Percentiles rank a stretch among this genome's conserved stretches.
Conservation (phyloP, 805 yeast genomes). For the Barnettozyma wickerhamii region DNA sequence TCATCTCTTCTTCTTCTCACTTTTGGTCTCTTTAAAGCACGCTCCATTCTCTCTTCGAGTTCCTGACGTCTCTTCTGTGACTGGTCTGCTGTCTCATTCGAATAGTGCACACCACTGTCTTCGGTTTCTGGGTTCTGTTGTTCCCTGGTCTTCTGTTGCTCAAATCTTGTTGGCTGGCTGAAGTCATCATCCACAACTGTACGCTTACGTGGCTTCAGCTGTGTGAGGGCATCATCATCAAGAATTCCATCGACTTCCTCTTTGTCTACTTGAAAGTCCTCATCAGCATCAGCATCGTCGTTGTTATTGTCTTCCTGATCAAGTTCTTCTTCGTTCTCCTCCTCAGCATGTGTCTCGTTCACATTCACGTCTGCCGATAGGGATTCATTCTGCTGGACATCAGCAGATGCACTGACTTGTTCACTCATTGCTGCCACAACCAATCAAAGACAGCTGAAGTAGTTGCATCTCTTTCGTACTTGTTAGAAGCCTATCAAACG, state of each 20-base stretch:
- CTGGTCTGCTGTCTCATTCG: slow-evolving; percentile 19
- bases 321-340: slow-evolving; percentile 2
- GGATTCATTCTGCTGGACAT: no score
- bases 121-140: slow-evolving; percentile 9
- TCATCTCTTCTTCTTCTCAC: slow-evolving; percentile 72
- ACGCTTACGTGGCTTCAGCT: slow-evolving; percentile 21
- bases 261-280: slow-evolving; percentile 4
- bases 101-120: slow-evolving; percentile 25
- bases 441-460: background rate
- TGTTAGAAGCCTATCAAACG: no score
- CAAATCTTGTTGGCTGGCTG: slow-evolving; percentile 6
- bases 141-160: background rate
- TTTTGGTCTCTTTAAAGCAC: slow-evolving; percentile 63
- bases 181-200: slow-evolving; percentile 7
- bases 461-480: background rate
- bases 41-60: slow-evolving; percentile 77
- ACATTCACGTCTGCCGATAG: no score
- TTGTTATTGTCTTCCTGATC: slow-evolving; percentile 5
- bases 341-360: no score
- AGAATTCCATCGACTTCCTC: slow-evolving; percentile 9
- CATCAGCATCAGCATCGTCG: slow-evolving; percentile 25
- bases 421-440: slow-evolving; percentile 1
- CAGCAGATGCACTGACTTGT: slow-evolving; percentile 2
- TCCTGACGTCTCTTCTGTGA: slow-evolving; percentile 56
- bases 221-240: slow-evolving; percentile 27